Conservation (phyloP, 129 eudicot species). For the Cynara cardunculus region DNA sequence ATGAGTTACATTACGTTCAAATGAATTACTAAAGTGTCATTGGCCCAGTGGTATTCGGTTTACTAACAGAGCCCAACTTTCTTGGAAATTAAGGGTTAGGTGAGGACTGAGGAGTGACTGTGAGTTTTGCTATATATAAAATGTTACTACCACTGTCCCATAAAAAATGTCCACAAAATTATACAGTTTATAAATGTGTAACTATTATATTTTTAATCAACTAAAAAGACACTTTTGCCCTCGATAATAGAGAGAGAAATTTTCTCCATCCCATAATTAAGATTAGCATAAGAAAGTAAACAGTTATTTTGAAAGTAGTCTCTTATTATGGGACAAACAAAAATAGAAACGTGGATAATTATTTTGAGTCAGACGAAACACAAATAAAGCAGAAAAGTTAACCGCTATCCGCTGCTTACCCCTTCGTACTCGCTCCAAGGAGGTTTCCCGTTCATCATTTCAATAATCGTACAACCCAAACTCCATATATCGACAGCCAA, state of each 20-base stretch:
- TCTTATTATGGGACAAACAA: not conserved
- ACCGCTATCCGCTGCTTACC: slow-evolving; percentile 36
- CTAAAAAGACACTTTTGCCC: not conserved
- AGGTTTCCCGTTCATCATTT: slow-evolving; percentile 90
- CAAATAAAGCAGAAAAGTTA: not conserved
- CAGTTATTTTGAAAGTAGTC: not conserved
- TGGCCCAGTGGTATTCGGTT: not conserved
- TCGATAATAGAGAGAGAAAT: not conserved
- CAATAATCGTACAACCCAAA: slow-evolving; percentile 91
- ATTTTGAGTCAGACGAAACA: not conserved
- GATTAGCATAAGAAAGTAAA: not conserved
- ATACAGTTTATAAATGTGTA: not conserved
- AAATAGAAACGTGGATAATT: not conserved
- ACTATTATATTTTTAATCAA: not conserved
- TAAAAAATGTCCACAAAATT: not conserved
- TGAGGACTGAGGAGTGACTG: no score
- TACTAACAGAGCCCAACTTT: not conserved
- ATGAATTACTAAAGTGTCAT: not conserved
- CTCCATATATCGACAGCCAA: slow-evolving; percentile 96
- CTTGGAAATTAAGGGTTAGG: no score
- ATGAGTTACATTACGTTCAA: not conserved
- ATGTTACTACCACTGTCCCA: not conserved
- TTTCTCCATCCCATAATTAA: not conserved
- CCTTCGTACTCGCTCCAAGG: slow-evolving; percentile 94
- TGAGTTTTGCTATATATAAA: no score